Evolutionary conservation across 345 rosid species (phyloP), one percentile per base, ranked within the genome.

Genomic region (Melastoma malabathricum): DNA sequence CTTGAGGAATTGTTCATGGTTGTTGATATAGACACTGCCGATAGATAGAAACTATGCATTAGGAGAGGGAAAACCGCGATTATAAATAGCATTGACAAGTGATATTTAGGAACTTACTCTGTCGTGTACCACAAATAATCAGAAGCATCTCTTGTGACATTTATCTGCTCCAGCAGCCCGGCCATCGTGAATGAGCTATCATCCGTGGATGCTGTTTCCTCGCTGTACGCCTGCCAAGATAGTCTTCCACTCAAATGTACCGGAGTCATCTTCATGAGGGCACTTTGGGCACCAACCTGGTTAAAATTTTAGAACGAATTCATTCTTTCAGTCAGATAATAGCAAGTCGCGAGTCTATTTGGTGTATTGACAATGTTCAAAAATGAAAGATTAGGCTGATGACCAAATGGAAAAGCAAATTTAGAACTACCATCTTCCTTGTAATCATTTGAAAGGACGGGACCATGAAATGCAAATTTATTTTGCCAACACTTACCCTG

Each of bases 71-170:
- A 20, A 18, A 48, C 31, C 22, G 18, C 15, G 15, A 34, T 27
- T 13, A 61, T 23, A 48, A 19, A 13, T 3, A 52, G 13, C 13
- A 43, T 52, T 23, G 50, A 18, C 17, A 6, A 51, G 44, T 18
- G 23, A 18, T 8, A 54, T 22, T 16, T n/a, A 47, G 50, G 19
- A 47, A 47, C 99, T 83, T 63, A 93, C 99, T 88, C 95, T 60
- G 99, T 93, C 66, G 71, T 73, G 81, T 85, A 93, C 99, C 99
- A 93, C 81, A 93, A 65, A 61, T 93, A 93, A 60, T 93, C 99
- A 1, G 95, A 65, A 46, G 31, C 62, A 70, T 93, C 99, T 66
- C 95, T 75, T 22, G 99, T 93, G 48, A 89, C 77, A 69, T 85
- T 93, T 61, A 93, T 74, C 83, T 93, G 99, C 71, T 88, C 99